Evolutionary conservation across 495 filamentous ascomycete genomes (phyloP), one percentile per base, ranked within the genome.

Genomic region (Pyronema domesticum): DNA sequence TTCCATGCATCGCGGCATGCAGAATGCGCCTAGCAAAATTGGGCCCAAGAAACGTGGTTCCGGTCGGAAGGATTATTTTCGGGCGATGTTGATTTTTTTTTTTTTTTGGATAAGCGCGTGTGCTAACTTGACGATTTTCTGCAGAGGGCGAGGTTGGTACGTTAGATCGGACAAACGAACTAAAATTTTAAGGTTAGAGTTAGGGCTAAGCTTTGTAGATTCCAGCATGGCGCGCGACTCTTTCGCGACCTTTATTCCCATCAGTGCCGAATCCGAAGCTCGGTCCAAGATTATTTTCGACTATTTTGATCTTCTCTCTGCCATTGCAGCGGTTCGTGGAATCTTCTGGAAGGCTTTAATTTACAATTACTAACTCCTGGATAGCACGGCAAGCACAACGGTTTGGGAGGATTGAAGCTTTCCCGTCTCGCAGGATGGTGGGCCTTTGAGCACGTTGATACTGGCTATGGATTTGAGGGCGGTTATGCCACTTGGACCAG

Each of bases 351-450:
- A 13, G 39, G 11, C 6, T 42, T 42, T 42, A 42, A 42, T 42
- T 13, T 42, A 1, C 1, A 13, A 72, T 82, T 57, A 79, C 80
- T 1, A 80, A 30, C 23, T 30, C 23, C 23, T 30, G 23, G 23
- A 80, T 1, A 42, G 39, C 85, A 95, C 64, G 86, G 84, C 37
- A 96, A 96, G 69, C 81, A 76, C 10, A 98, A 98, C 69, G 91
- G 91, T 7, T 76, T 96, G 55, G 86, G 87, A 50, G 91, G 93
- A 5, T 77, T 93, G 47, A 96, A 98, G 68, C 74, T 98, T 37
- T 96, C 91, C 5, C 76, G 91, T 55, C 83, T 95, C 71, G 91
- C 93, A 33, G 87, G 89, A 54, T 98, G 91, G 91, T 98, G 91
- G 91, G 89, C 91, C 0, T 98, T 98, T 68, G 93, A 95, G 63